Percentiles rank a stretch among this genome's conserved stretches.
Evolutionary conservation across 352 stramenopile species (phyloP).

Genomic region (Pythium aquatile): DNA sequence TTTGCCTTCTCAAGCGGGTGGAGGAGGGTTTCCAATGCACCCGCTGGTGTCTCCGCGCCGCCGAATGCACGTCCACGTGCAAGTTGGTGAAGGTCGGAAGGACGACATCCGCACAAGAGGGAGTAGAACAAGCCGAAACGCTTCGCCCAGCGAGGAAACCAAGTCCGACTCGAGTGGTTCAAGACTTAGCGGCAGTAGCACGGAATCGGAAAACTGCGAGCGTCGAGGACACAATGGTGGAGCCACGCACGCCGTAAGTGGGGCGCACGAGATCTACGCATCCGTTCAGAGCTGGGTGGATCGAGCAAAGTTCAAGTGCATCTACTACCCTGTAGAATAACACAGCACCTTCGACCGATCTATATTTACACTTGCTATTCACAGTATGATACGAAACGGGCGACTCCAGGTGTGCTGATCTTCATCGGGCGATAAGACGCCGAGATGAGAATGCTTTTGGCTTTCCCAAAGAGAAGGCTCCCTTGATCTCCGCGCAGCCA

Average conservation of each 20-base stretch:
- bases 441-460: not conserved
- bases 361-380: not conserved
- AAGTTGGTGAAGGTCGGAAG: not conserved
- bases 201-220: not conserved
- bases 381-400: not conserved
- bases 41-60: not conserved
- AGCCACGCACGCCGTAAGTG: not conserved
- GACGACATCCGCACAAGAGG: not conserved
- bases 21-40: not conserved
- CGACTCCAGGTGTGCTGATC: not conserved
- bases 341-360: not conserved
- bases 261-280: not conserved
- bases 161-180: not conserved
- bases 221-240: not conserved
- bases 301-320: conserved; percentile 7
- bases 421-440: not conserved
- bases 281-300: conserved; percentile 4
- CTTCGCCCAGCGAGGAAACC: not conserved
- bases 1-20: not conserved
- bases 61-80: conserved; percentile 9
- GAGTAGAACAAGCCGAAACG: not conserved
- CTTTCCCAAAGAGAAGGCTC: not conserved
- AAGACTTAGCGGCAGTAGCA: not conserved
- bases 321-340: conserved; percentile 12
- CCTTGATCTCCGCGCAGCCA: too few species aligned